phyloP scores from a whole-genome alignment of 192 early-diverging fungal genomes.

The Backusella tuberculispora region DNA sequence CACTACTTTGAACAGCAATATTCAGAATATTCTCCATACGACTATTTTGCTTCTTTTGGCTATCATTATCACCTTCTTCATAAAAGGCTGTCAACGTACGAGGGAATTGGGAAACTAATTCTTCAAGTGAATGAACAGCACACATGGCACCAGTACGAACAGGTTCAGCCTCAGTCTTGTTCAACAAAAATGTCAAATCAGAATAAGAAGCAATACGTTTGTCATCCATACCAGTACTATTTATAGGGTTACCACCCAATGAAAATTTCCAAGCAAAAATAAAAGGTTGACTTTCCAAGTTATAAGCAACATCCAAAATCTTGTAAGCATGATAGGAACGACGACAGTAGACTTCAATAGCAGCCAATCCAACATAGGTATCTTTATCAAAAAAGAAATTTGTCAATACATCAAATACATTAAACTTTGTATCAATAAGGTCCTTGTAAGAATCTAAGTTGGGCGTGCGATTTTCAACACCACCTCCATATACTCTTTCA shows the following conservation, averaged over 20 bases:
- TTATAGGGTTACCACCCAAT: conserved; percentile 44
- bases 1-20: conserved; percentile 75
- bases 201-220: conserved; percentile 78
- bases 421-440: conserved; percentile 90
- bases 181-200: conserved; percentile 78
- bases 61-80: conserved; percentile 32
- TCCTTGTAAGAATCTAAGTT: conserved; percentile 79
- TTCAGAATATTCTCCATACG: conserved; percentile 82
- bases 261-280: conserved; percentile 80
- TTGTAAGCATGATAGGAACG: conserved; percentile 98
- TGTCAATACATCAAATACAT: conserved; percentile 95
- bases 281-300: conserved; percentile 62
- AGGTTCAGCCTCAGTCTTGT: conserved; percentile 70
- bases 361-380: conserved; percentile 73
- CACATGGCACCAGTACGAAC: conserved; percentile 87
- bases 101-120: conserved; percentile 67
- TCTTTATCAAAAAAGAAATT: conserved; percentile 90
- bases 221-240: conserved; percentile 21
- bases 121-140: conserved; percentile 67
- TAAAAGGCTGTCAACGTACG: conserved; percentile 64
- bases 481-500: conserved; percentile 78
- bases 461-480: conserved; percentile 66
- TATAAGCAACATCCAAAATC: conserved; percentile 80
- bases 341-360: conserved; percentile 94
- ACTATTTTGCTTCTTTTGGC: neutral